Conservation (phyloP, 108 stramenopile species). For the Cyclostephanos tholiformis region DNA sequence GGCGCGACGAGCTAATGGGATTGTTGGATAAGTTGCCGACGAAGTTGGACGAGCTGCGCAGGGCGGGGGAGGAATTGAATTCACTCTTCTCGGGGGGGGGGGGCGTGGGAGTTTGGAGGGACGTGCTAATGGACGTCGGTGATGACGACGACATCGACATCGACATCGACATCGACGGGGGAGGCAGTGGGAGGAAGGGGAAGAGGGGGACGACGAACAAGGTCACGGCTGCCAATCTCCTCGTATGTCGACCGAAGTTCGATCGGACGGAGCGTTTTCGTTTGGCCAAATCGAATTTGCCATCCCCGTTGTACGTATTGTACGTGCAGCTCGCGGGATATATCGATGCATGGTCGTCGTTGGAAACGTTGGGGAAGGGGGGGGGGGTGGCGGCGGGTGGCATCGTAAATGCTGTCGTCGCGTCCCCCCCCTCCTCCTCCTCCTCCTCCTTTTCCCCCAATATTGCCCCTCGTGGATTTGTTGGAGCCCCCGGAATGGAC, state of each 20-base stretch:
- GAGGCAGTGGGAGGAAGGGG: conserved; percentile 18
- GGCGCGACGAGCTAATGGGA: conserved; percentile 29
- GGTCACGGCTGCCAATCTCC: conserved; percentile 31
- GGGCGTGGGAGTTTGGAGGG: conserved; percentile 16
- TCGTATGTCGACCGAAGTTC: conserved; percentile 26
- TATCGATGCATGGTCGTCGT: no score
- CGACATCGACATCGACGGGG: no score
- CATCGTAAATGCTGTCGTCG: no score
- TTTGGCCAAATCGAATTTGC: conserved; percentile 57
- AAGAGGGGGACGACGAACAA: no score
- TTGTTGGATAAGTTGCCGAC: conserved; percentile 58
- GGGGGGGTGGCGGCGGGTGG: not conserved
- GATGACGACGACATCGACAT: no score
- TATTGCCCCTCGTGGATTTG: conserved; percentile 26
- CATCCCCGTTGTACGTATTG: no score
- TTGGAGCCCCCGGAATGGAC: conserved; percentile 35
- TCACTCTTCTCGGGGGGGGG: conserved; percentile 49
- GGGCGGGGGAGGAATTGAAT: conserved; percentile 62
- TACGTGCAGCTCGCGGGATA: no score
- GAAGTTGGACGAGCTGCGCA: conserved; percentile 64
- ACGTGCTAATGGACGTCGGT: conserved; percentile 14
- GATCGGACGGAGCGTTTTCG: conserved; percentile 58
- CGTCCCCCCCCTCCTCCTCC: no score
- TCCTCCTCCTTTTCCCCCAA: no score
- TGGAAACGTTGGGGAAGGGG: conserved; percentile 30